Percentiles rank a stretch among this genome's conserved stretches.
These are phyloP conservation scores for Mortierella sp. DNA, from an alignment of 371 early-diverging fungal species.

Conservation along the genomic window DNA sequence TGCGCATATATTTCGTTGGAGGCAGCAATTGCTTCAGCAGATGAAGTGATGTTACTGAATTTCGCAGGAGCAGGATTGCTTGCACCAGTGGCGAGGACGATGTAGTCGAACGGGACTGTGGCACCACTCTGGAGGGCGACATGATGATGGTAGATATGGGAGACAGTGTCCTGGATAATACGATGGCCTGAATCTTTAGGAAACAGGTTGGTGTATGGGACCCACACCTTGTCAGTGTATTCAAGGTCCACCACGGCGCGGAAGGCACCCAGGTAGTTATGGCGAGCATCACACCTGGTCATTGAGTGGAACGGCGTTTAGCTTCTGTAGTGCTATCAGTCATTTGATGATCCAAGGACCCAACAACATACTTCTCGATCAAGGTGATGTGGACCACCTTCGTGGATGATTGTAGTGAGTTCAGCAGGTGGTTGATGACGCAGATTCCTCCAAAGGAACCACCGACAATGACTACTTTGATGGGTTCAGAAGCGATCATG, in stretches of 20 bases:
- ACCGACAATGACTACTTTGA: slow-evolving; percentile 57
- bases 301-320: neutral
- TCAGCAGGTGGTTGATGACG: slow-evolving; percentile 59
- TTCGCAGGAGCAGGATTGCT: neutral
- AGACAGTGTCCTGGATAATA: slow-evolving; percentile 57
- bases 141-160: slow-evolving; percentile 54
- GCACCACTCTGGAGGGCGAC: slow-evolving; percentile 30
- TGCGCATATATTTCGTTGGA: slow-evolving; percentile 54
- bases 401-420: slow-evolving; percentile 16
- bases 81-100: neutral
- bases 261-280: slow-evolving; percentile 60
- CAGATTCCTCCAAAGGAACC: slow-evolving; percentile 63
- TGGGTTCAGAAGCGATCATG: neutral
- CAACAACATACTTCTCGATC: slow-evolving; percentile 56
- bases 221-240: slow-evolving; percentile 62
- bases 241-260: slow-evolving; percentile 62
- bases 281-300: slow-evolving; percentile 57
- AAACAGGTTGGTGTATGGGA: slow-evolving; percentile 66
- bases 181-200: slow-evolving; percentile 49
- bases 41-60: slow-evolving; percentile 22
- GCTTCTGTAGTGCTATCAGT: neutral
- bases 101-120: neutral
- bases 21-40: slow-evolving; percentile 43
- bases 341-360: neutral
- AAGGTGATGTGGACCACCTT: slow-evolving; percentile 58